A percentile compares a stretch with the other conserved stretches of the same genome.
phyloP scores from a whole-genome alignment of 495 filamentous ascomycete species.

The Penicillium robsamsonii region DNA sequence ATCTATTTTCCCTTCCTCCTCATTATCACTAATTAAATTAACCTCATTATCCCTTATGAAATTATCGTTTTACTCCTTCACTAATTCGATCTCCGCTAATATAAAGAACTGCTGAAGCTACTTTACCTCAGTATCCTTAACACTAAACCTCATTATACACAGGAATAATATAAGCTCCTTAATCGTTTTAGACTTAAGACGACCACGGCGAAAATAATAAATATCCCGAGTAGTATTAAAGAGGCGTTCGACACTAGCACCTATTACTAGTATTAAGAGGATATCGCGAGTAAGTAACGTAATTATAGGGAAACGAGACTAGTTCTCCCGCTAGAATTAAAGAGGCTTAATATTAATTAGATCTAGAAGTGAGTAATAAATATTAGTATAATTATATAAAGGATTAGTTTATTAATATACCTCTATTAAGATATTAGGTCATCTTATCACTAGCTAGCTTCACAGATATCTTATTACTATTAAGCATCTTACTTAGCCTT shows the following conservation, averaged over 20 bases:
- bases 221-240: slow-evolving; percentile 6
- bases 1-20: neutral
- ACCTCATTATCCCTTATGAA: neutral
- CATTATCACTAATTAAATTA: slow-evolving; percentile 7
- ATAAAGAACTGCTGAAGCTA: neutral
- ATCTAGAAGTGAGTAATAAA: neutral
- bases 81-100: neutral
- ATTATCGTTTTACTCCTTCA: neutral
- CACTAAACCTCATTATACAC: slow-evolving; percentile 1
- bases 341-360: neutral
- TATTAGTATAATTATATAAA: slow-evolving; percentile 3
- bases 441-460: neutral
- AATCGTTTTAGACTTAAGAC: neutral
- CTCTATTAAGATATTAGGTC: neutral
- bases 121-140: neutral
- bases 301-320: neutral
- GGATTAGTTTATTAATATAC: neutral
- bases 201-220: neutral
- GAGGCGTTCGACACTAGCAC: neutral
- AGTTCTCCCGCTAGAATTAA: slow-evolving; percentile 1
- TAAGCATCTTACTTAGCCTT: neutral
- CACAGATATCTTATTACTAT: neutral
- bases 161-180: slow-evolving; percentile 3
- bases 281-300: neutral
- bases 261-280: neutral